Base-by-base conservation (phyloP, 768 basidiomycete genomes). In the Cyathus striatus region DNA sequence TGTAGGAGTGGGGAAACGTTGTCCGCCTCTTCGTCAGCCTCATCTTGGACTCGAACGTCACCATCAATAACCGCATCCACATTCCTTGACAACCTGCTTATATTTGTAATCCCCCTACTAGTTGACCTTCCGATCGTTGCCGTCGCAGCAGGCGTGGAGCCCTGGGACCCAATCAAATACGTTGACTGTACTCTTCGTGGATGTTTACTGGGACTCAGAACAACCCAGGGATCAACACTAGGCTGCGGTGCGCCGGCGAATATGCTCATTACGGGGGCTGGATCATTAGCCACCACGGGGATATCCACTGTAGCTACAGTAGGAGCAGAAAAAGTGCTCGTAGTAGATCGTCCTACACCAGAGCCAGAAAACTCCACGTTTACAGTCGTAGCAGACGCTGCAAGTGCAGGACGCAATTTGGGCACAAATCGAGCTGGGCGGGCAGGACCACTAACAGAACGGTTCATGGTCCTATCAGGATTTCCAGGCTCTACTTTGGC, bases 331-430 rank as follows among this genome's bases (percentile, higher is more conserved):
- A 64, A 52, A 5, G 66, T 66, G 48, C 62, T 70, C 12, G 68
- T 72, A 7, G 69, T 66, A 1, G 64, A 61, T 42, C 69, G 54
- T 22, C 68, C 67, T 35, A 65, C 62, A 37, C 64, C 86, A 1
- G 77, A 65, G 3, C 88, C 85, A 3, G 83, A 88, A 62, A 97
- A 98, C 68, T 96, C 94, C 43, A 99, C 95, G 45, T 93, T 96
- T 52, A 98, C 94, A 1, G 91, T 93, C 38, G 89, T 94, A 2
- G 88, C 73, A 17, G 89, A 90, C 7, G 96, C 90, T 9, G 86
- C 83, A 23, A 92, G 76, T 9, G 89, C 90, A 2, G 94, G 86
- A 1, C 79, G 78, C 21, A 86, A 73, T 59, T 98, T 98, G 2
- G 86, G 89, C 18, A 81, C 83, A 5, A 78, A 62, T 21, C 79